Base-by-base conservation (phyloP, 169 alveolate species). In the Cryptosporidium canis region DNA sequence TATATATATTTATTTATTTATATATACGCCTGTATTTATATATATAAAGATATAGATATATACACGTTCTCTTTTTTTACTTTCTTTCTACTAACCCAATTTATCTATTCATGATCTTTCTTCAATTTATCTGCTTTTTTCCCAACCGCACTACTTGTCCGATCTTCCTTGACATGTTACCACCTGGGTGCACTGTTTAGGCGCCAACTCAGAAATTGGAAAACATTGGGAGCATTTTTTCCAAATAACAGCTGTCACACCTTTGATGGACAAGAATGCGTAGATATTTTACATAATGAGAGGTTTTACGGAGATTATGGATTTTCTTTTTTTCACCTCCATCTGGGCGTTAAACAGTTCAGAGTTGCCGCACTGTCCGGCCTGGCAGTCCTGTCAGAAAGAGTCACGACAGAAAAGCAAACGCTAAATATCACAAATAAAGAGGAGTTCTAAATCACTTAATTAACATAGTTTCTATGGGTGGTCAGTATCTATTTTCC, bases 111-210 rank as follows among this genome's bases (percentile, higher is more conserved):
- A 44, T 43, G 31, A 16, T 37, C 21, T 53, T 51, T 71, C 14
- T 24, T 44, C 21, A 33, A 14, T 18, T 66, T 31, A 31, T 16
- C 29, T 11, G 29, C 11, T 16, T 14, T 64, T 39, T 18, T 39
- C 21, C 12, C 16, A 39, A 31, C 61, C n/a, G 48, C n/a, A 29
- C 47, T 68, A 24, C n/a, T 29, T 29, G 27, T 31, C 39, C 24
- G 31, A 43, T 68, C 45, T 64, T 66, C 27, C 39, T 48, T 70
- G 84, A 70, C 84, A 70, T 70, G 84, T 70, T 70, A 70, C 84
- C 84, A 70, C 84, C 84, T 70, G 84, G 64, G 84, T 70, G 84
- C 84, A 70, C 35, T 44, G 47, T 48, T 0, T 53, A 5, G 68
- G 84, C 84, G 84, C 84, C 67, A 70, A 48, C 16, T 16, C 12